phyloP scores from a whole-genome alignment of 2,329 filamentous ascomycete species.

The Cercospora canescens region DNA sequence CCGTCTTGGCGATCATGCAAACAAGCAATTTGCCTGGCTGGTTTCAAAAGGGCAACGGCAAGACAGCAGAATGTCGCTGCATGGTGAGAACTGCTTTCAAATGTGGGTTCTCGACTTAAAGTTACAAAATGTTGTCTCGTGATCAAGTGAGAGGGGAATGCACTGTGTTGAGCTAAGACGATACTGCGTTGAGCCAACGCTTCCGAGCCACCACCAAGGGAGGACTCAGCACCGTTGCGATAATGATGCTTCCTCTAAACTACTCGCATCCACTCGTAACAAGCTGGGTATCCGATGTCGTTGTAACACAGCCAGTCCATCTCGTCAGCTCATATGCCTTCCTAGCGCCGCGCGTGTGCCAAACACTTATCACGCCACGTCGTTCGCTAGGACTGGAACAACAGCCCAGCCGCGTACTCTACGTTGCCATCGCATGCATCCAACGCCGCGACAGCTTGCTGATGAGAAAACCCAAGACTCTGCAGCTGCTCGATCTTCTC shows the following conservation, averaged over 20 bases:
- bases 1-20: neutral
- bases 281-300: conserved; percentile 6
- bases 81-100: neutral
- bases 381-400: conserved; percentile 49
- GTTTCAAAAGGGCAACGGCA: neutral
- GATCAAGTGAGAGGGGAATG: neutral
- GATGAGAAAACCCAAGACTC: conserved; percentile 72
- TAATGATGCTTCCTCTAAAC: conserved; percentile 8
- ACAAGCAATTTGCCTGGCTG: neutral
- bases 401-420: conserved; percentile 80
- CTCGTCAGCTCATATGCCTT: neutral
- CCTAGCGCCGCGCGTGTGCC: neutral
- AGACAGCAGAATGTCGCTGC: neutral
- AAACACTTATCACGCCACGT: neutral
- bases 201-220: neutral
- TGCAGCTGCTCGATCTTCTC: conserved; percentile 75
- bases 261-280: conserved; percentile 4
- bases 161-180: neutral
- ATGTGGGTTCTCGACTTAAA: neutral
- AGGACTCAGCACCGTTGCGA: neutral
- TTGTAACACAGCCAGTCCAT: neutral
- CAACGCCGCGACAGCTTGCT: conserved; percentile 76
- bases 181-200: neutral
- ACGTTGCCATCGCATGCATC: conserved; percentile 83
- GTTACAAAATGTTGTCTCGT: neutral